Percentiles rank a stretch among this genome's conserved stretches.
phyloP scores from a whole-genome alignment of 192 early-diverging fungal genomes.

The Backusella circina region DNA sequence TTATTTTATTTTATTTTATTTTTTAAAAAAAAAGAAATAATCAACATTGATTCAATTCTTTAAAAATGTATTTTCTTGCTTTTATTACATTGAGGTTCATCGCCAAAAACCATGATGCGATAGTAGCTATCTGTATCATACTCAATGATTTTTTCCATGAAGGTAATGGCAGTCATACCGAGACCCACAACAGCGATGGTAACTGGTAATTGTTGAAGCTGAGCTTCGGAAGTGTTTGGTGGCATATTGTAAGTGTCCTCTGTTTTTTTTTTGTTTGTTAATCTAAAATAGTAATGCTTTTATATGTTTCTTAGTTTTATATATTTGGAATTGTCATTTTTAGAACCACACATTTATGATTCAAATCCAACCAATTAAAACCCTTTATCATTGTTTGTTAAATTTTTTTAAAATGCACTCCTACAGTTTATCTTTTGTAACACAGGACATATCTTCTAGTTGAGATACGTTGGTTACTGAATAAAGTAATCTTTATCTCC shows the following conservation, averaged over 20 bases:
- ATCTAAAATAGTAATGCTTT: not conserved
- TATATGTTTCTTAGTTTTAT: not conserved
- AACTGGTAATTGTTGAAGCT: not conserved
- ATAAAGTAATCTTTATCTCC: not conserved
- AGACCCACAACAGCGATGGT: slow-evolving; percentile 58
- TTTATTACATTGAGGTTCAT: slow-evolving; percentile 28
- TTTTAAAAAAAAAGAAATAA: not conserved
- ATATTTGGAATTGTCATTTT: not conserved
- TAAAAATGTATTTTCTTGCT: not conserved
- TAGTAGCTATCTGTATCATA: slow-evolving; percentile 47
- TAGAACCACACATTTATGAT: not conserved
- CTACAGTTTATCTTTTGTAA: not conserved
- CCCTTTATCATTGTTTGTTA: not conserved
- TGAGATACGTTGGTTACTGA: not conserved
- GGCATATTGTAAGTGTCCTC: not conserved
- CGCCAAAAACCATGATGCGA: slow-evolving; percentile 48
- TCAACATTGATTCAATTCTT: not conserved
- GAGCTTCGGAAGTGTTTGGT: not conserved
- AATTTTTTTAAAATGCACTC: not conserved
- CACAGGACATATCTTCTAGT: not conserved
- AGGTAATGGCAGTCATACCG: slow-evolving; percentile 65
- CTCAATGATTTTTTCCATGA: slow-evolving; percentile 60
- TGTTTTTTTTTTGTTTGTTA: not conserved
- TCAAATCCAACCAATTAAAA: not conserved
- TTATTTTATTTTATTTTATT: slow-evolving; percentile 26